Evolutionary conservation across 495 filamentous ascomycete genomes (phyloP).

Genomic region (Xeromyces bisporus): DNA sequence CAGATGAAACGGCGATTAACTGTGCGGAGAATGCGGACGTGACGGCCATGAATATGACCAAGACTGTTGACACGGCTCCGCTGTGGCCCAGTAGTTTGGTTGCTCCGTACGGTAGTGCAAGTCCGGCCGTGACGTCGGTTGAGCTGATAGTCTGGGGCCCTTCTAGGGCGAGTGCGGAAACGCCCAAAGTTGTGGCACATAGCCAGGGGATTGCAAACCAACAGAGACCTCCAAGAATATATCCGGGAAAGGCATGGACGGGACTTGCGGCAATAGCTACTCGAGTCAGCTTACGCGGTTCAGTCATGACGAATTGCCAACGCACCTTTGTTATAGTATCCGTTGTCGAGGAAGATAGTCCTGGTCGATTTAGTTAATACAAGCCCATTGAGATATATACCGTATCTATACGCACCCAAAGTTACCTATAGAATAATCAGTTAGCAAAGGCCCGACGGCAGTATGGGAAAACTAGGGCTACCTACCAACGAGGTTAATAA

Average conservation of each 20-base stretch:
- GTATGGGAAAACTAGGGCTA: conserved; percentile 32
- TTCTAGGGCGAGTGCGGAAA: conserved; percentile 75
- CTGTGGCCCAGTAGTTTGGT: conserved; percentile 81
- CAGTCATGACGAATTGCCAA: not conserved
- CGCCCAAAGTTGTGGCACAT: conserved; percentile 80
- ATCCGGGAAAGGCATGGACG: conserved; percentile 80
- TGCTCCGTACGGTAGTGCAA: conserved; percentile 78
- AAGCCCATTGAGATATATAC: no score
- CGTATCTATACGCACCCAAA: conserved; percentile 17
- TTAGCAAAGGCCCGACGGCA: not conserved
- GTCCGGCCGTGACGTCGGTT: conserved; percentile 65
- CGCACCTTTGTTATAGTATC: conserved; percentile 69
- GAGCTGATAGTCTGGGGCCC: conserved; percentile 50
- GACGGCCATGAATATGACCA: conserved; percentile 94
- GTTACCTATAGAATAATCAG: conserved; percentile 11
- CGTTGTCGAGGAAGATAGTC: conserved; percentile 67
- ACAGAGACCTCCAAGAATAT: conserved; percentile 73
- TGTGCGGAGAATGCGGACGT: conserved; percentile 81
- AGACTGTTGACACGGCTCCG: conserved; percentile 63
- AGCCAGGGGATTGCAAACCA: conserved; percentile 98
- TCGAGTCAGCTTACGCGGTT: not conserved
- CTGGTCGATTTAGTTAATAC: conserved; percentile 14
- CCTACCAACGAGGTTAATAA: conserved; percentile 84
- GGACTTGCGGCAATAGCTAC: conserved; percentile 74
- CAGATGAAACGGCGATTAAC: conserved; percentile 81